These are phyloP conservation scores for Boletus rubropictus DNA, from an alignment of 768 basidiomycete genomes.

Conservation along the genomic window DNA sequence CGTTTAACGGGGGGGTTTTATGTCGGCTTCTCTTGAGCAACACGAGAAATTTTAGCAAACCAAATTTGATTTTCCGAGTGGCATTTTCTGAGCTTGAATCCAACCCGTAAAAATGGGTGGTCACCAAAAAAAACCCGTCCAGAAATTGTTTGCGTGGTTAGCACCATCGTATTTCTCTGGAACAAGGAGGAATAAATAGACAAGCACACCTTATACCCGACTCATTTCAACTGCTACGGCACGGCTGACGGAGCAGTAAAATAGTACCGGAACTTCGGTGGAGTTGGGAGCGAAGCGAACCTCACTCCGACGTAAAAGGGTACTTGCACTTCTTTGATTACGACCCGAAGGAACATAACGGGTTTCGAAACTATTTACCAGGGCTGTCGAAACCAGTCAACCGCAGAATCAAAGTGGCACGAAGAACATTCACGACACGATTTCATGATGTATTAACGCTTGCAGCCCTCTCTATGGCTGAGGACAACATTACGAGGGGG, in stretches of 20 bases:
- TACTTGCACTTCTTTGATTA: not conserved
- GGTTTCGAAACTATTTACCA: constrained; percentile 11
- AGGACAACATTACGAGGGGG: constrained; percentile 16
- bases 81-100: constrained; percentile 12
- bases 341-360: not conserved
- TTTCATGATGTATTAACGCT: constrained; percentile 12
- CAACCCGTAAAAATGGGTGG: constrained; percentile 11
- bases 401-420: constrained; percentile 3
- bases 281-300: not conserved
- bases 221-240: constrained; percentile 26
- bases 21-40: constrained; percentile 3
- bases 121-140: not conserved
- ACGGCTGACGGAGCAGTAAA: constrained; percentile 6
- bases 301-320: not conserved
- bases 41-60: not conserved
- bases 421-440: constrained; percentile 11
- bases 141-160: not conserved
- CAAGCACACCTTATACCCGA: constrained; percentile 26
- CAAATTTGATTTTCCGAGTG: not conserved
- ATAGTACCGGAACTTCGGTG: not conserved
- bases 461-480: constrained; percentile 14
- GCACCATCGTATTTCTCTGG: not conserved
- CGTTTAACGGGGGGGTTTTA: no score
- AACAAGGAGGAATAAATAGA: constrained; percentile 16
- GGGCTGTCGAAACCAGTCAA: constrained; percentile 9